Percentiles rank a stretch among this genome's conserved stretches.
Evolutionary conservation across 2,329 filamentous ascomycete species (phyloP).

Genomic region (Lasiodiplodia hormozganensis): DNA sequence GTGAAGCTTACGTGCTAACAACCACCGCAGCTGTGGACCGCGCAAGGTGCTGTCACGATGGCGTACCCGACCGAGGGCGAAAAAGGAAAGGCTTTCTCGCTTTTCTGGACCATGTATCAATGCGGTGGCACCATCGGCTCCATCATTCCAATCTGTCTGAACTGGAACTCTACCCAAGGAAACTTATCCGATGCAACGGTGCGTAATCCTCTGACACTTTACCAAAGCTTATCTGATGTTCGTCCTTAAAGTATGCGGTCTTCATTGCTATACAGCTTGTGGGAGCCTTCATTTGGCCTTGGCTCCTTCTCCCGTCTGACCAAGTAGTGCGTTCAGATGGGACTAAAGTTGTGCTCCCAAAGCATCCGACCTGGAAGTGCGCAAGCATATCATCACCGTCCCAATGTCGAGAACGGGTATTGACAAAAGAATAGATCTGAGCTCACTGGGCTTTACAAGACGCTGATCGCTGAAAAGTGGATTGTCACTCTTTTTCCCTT

Average conservation of each 20-base stretch:
- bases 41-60: neutral
- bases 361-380: too few relatives aligned
- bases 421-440: constrained; percentile 6
- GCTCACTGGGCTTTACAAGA: constrained; percentile 24
- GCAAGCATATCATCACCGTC: too few relatives aligned
- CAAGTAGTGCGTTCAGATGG: too few relatives aligned
- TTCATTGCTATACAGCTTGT: too few relatives aligned
- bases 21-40: neutral
- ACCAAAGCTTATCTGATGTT: too few relatives aligned
- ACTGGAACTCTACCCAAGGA: constrained; percentile 1
- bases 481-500: constrained; percentile 33
- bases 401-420: too few relatives aligned
- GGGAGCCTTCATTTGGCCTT: too few relatives aligned
- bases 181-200: neutral
- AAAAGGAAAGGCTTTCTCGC: neutral
- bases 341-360: too few relatives aligned
- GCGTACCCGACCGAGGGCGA: neutral
- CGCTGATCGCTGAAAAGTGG: constrained; percentile 30
- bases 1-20: neutral
- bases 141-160: constrained; percentile 2
- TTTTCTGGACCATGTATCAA: constrained; percentile 1
- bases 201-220: too few relatives aligned
- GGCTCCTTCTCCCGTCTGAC: too few relatives aligned
- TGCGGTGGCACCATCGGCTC: neutral
- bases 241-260: too few relatives aligned